Base-by-base conservation (phyloP, 768 basidiomycete species). In the Lentinus tigrinus region DNA sequence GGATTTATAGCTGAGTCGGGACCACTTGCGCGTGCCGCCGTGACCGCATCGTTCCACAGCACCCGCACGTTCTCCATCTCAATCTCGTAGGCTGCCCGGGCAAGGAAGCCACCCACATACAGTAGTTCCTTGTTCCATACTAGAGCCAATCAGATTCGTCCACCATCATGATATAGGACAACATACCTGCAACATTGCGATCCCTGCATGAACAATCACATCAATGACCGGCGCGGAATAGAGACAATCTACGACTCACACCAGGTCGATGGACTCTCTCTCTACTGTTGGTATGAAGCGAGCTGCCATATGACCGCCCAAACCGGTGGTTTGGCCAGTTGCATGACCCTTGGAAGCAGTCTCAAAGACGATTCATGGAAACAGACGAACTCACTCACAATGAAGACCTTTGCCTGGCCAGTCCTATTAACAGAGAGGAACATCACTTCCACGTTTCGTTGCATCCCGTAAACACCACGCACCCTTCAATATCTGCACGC, bases 241-340 rank as follows among this genome's bases (percentile, higher is more conserved):
- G 19, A 4, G 2, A 23, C n/a, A 23, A 31, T 31, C 47, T 16
- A n/a, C 10, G 38, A 55, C 85, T 72, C 67, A 91, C 88, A 93
- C 88, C 28, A 95, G 76, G 72, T 93, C 94, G 61, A 95, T 89
- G 0, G 89, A 90, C 74, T 98, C 96, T 60, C 96, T 83, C 71
- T 98, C 96, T 8, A 98, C 95, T 0, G 95, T 98, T 10, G 94
- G 92, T 56, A 98, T 95, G 68, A 97, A 97, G 3, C 95, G 79
- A 9, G 91, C 87, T 0, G 93, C 78, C 65, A 89, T 77, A 57
- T 87, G 83, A 0, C 85, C 85, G 2, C 81, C 83, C 13, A 82
- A 77, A 31, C 96, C 95, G 1, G 95, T 96, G 10, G 94, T 96
- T 73, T 98, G 96, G 4, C 81, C 88, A 3, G 94, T 97, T 16